Percentiles rank a stretch among this genome's conserved stretches.
Conservation (phyloP, 2,329 filamentous ascomycete genomes). For the Zymoseptoria passerinii region DNA sequence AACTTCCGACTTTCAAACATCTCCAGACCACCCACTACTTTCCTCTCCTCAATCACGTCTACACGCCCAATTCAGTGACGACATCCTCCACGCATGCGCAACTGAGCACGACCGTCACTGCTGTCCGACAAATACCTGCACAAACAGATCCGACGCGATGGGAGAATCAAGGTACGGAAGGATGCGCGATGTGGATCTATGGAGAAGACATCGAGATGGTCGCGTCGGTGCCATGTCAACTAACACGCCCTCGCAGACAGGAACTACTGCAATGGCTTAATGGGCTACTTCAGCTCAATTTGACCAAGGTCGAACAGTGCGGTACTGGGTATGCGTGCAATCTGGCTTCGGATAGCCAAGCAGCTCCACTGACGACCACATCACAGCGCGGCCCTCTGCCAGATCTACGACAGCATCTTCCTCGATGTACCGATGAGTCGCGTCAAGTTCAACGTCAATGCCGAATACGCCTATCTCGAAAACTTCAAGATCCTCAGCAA, state of each 20-base stretch:
- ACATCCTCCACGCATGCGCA: neutral
- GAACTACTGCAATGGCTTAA: conserved; percentile 96
- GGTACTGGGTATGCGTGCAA: conserved; percentile 72
- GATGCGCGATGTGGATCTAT: neutral
- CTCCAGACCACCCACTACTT: neutral
- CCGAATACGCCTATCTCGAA: conserved; percentile 93
- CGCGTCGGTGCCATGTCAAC: conserved; percentile 5
- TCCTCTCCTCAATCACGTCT: neutral
- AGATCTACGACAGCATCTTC: conserved; percentile 98
- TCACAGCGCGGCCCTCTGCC: conserved; percentile 81
- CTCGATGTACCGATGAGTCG: conserved; percentile 88
- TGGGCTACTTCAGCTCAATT: conserved; percentile 93
- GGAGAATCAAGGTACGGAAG: conserved; percentile 19
- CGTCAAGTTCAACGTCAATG: conserved; percentile 97
- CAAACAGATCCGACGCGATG: conserved; percentile 11
- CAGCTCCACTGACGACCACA: conserved; percentile 4
- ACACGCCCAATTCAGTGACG: neutral
- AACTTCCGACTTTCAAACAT: neutral
- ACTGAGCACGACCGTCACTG: neutral
- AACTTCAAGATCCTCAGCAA: conserved; percentile 98
- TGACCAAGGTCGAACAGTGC: conserved; percentile 97
- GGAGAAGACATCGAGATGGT: neutral
- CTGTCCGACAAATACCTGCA: neutral
- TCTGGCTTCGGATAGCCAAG: conserved; percentile 4
- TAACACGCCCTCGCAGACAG: conserved; percentile 55